phyloP scores from a whole-genome alignment of 257 asterid genomes.

The Solanum acaule region DNA sequence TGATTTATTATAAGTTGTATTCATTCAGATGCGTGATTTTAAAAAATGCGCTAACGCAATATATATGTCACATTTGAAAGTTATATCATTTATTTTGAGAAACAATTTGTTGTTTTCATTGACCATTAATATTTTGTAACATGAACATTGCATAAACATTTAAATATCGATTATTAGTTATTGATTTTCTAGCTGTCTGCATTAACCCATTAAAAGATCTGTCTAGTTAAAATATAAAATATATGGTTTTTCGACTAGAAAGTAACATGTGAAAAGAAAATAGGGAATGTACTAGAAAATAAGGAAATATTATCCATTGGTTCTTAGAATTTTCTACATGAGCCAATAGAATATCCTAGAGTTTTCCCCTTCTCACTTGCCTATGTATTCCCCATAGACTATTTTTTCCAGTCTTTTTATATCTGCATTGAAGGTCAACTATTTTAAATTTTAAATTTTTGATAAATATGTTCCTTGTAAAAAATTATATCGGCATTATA shows the following conservation, averaged over 20 bases:
- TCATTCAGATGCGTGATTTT: too few relatives aligned
- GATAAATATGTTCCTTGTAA: too few relatives aligned
- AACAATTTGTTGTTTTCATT: neutral
- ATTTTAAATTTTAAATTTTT: too few relatives aligned
- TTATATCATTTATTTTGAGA: neutral
- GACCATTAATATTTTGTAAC: neutral
- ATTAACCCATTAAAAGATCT: neutral
- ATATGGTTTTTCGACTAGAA: neutral
- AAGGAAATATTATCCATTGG: neutral
- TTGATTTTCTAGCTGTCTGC: neutral
- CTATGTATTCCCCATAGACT: neutral
- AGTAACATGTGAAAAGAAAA: neutral
- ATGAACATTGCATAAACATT: neutral
- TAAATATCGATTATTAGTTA: too few relatives aligned
- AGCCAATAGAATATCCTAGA: slow-evolving; percentile 13
- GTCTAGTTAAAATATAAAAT: neutral
- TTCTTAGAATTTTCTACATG: neutral
- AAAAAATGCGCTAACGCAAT: too few relatives aligned
- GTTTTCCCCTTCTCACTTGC: neutral
- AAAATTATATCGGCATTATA: neutral
- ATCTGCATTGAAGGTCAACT: fast-evolving
- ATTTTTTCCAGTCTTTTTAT: too few relatives aligned
- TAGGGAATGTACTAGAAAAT: neutral
- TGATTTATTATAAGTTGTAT: neutral
- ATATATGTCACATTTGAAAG: neutral